Percentiles rank a stretch among this genome's conserved stretches.
phyloP scores from a whole-genome alignment of 129 eudicot genomes.

The Flaveria ramosissima region DNA sequence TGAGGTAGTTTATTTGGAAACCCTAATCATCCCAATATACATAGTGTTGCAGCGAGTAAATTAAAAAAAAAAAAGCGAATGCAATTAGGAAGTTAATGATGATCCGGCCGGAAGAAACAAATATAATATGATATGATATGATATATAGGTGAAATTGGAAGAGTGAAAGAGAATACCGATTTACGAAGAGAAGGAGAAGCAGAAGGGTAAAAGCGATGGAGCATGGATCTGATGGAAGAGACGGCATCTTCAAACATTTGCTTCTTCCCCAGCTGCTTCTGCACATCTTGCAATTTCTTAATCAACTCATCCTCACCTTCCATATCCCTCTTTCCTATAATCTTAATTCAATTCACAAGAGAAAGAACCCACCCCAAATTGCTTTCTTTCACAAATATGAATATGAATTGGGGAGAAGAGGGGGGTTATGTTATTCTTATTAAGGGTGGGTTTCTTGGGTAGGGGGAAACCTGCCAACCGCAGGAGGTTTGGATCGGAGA shows the following conservation, averaged over 20 bases:
- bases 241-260: constrained; percentile 81
- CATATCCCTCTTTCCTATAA: constrained; percentile 4
- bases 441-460: constrained; percentile 1
- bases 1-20: not conserved
- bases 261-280: constrained; percentile 72
- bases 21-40: not conserved
- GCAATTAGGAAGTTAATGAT: not conserved
- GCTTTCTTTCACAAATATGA: too few relatives aligned
- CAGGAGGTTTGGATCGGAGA: not conserved
- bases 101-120: not conserved
- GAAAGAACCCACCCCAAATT: too few relatives aligned
- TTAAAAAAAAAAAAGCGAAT: not conserved
- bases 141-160: not conserved
- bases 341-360: too few relatives aligned
- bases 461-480: constrained; percentile 1
- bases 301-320: constrained; percentile 48
- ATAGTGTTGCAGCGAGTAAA: not conserved
- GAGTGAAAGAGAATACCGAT: constrained; percentile 38
- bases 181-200: constrained; percentile 60
- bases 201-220: constrained; percentile 48
- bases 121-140: too few relatives aligned
- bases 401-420: too few relatives aligned
- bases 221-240: constrained; percentile 56
- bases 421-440: too few relatives aligned
- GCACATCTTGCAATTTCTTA: constrained; percentile 70